These are phyloP conservation scores for Sporothrix inflata DNA, from an alignment of 2,329 filamentous ascomycete genomes.

Conservation along the genomic window DNA sequence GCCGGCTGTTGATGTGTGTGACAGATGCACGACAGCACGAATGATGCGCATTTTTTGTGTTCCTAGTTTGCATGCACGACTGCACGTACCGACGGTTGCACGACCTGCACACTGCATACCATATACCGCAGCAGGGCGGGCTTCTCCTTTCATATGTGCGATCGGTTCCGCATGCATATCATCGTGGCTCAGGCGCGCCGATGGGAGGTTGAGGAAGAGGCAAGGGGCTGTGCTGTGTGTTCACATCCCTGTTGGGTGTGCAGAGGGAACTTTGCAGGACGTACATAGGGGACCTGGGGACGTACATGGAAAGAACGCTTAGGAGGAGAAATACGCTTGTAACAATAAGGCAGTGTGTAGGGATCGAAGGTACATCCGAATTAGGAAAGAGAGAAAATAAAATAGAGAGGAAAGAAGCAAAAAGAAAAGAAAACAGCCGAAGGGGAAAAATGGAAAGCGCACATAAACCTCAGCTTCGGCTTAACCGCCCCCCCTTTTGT, in stretches of 20 bases:
- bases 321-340: not conserved
- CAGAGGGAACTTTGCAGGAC: too few species aligned
- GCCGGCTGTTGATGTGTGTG: not conserved
- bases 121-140: not conserved
- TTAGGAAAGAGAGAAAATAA: constrained; percentile 1
- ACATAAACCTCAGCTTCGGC: constrained; percentile 3
- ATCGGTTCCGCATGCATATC: not conserved
- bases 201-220: not conserved
- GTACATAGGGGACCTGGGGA: not conserved
- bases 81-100: not conserved
- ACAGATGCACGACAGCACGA: not conserved
- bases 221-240: not conserved
- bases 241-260: not conserved
- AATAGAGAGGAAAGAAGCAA: not conserved
- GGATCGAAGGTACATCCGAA: not conserved
- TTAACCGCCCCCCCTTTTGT: not conserved
- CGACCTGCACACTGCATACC: not conserved
- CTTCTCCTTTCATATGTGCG: not conserved
- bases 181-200: not conserved
- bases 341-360: not conserved
- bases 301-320: not conserved
- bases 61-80: not conserved
- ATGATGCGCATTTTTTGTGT: constrained; percentile 19
- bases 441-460: not conserved
- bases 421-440: not conserved